A percentile compares a stretch with the other conserved stretches of the same genome.
These are phyloP conservation scores for Xylaria sp. DNA, from an alignment of 2,329 filamentous ascomycete species.

Conservation along the genomic window DNA sequence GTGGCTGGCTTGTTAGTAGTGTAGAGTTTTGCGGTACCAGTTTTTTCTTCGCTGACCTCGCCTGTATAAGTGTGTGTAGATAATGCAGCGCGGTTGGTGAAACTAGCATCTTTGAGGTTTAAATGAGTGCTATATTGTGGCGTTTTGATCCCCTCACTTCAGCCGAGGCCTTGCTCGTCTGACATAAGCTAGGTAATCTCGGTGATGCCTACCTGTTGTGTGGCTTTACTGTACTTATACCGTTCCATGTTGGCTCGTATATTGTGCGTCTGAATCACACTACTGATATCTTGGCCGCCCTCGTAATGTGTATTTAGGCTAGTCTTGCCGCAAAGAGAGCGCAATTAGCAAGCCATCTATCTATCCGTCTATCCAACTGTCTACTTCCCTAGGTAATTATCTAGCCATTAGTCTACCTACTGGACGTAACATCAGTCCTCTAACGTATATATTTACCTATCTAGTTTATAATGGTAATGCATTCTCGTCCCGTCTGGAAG, in stretches of 20 bases:
- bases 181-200: slow-evolving; percentile 19
- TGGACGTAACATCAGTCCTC: neutral
- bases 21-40: too few relatives aligned
- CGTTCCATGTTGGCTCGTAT: too few relatives aligned
- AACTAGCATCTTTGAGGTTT: slow-evolving; percentile 1
- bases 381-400: too few relatives aligned
- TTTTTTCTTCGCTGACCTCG: too few relatives aligned
- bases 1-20: too few relatives aligned
- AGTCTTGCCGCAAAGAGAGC: neutral
- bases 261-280: neutral
- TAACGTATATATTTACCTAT: too few relatives aligned
- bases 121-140: neutral
- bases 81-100: slow-evolving; percentile 14
- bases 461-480: too few relatives aligned
- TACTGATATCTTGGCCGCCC: neutral
- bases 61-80: too few relatives aligned
- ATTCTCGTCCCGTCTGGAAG: too few relatives aligned
- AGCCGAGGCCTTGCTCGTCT: slow-evolving; percentile 5
- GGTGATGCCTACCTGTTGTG: neutral
- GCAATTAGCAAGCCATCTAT: neutral
- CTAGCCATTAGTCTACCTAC: too few relatives aligned
- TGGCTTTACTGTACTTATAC: neutral
- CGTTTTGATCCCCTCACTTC: neutral
- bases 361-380: too few relatives aligned
- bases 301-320: neutral